Evolutionary conservation across 2,329 filamentous ascomycete genomes (phyloP).

Genomic region (Colletotrichum destructivum): DNA sequence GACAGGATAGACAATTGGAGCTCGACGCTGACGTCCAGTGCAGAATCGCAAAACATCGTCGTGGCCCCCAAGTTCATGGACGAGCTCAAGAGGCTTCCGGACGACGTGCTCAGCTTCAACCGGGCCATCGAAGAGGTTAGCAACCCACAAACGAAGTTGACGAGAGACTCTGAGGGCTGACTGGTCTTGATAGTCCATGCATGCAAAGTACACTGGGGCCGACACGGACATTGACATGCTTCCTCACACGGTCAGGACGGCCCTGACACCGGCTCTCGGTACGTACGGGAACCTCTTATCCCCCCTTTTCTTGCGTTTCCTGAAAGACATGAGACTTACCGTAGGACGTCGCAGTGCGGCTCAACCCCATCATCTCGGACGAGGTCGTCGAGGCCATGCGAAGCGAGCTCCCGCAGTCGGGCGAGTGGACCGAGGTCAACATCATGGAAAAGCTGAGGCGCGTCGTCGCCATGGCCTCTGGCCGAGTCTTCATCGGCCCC

Average conservation of each 20-base stretch:
- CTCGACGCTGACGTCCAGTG: background rate
- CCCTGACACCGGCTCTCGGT: slow-evolving; percentile 54
- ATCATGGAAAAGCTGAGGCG: slow-evolving; percentile 59
- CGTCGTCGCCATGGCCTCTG: slow-evolving; percentile 63
- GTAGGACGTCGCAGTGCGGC: slow-evolving; percentile 43
- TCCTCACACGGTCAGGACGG: slow-evolving; percentile 50
- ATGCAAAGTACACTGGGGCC: slow-evolving; percentile 54
- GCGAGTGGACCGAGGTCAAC: slow-evolving; percentile 59
- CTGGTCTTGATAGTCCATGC: slow-evolving; percentile 45
- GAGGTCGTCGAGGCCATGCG: slow-evolving; percentile 55
- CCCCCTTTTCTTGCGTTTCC: background rate
- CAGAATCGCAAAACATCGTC: slow-evolving; percentile 48
- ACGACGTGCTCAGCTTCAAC: slow-evolving; percentile 51
- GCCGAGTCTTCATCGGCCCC: slow-evolving; percentile 63
- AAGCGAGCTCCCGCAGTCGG: slow-evolving; percentile 52
- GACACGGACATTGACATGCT: slow-evolving; percentile 43
- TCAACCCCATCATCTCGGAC: slow-evolving; percentile 56
- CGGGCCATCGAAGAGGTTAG: slow-evolving; percentile 47
- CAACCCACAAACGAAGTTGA: background rate
- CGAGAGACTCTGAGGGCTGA: background rate
- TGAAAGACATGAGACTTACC: background rate
- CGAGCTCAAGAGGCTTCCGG: slow-evolving; percentile 52
- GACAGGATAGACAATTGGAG: no score
- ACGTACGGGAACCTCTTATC: background rate
- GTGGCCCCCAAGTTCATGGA: slow-evolving; percentile 50